These are phyloP conservation scores for Protomyces inouyei DNA, from an alignment of 1,139 yeast genomes.

Conservation along the genomic window DNA sequence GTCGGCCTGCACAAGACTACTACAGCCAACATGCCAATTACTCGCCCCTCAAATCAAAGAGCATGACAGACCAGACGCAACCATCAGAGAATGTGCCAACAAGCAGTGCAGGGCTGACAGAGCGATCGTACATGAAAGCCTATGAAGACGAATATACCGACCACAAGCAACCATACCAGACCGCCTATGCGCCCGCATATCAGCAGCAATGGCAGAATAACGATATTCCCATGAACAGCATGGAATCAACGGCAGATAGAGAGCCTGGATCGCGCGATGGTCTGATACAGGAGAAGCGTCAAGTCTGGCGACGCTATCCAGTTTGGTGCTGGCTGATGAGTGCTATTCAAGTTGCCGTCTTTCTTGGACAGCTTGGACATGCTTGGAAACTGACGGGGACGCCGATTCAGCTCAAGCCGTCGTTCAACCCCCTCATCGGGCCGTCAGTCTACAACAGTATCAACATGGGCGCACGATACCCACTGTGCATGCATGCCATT, in stretches of 20 bases:
- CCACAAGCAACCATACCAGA: background rate
- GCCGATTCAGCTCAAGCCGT: constrained; percentile 65
- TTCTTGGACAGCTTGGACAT: constrained; percentile 60
- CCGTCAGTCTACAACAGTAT: constrained; percentile 54
- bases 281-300: background rate
- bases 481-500: constrained; percentile 64
- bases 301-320: background rate
- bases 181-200: background rate
- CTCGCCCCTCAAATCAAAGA: background rate
- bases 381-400: constrained; percentile 62
- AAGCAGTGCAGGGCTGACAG: background rate
- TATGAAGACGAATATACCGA: background rate
- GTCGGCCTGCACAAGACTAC: background rate
- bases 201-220: background rate
- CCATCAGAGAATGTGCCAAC: background rate
- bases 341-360: constrained; percentile 53
- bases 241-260: background rate
- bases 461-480: constrained; percentile 53
- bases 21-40: background rate
- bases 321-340: constrained; percentile 33
- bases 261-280: background rate
- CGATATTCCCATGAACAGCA: background rate
- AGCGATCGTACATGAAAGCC: background rate
- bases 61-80: background rate
- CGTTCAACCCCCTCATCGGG: constrained; percentile 75